Conservation (phyloP, 495 filamentous ascomycete species). For the Annulohypoxylon stygium region DNA sequence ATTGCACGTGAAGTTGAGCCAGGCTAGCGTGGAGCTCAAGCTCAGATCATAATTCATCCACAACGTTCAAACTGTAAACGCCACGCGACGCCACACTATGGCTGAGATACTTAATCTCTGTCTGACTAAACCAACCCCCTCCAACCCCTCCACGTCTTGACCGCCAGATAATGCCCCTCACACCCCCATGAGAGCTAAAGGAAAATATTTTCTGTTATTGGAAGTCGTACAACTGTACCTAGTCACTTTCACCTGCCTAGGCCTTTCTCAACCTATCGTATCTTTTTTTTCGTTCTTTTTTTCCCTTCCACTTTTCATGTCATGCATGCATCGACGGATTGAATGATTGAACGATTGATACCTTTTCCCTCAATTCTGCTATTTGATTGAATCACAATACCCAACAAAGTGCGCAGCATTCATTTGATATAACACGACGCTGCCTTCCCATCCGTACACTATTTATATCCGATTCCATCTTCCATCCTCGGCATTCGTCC, state of each 20-base stretch:
- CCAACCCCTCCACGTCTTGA: slow-evolving; percentile 20
- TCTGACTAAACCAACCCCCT: neutral
- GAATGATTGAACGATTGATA: slow-evolving; percentile 40
- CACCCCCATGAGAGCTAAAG: neutral
- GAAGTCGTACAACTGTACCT: slow-evolving; percentile 13
- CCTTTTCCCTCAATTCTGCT: slow-evolving; percentile 34
- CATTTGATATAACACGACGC: slow-evolving; percentile 4
- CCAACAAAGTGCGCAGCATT: slow-evolving; percentile 26
- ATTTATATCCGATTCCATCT: neutral
- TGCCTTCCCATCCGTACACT: neutral
- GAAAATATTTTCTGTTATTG: slow-evolving; percentile 39
- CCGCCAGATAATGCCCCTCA: slow-evolving; percentile 36
- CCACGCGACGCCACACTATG: too few relatives aligned
- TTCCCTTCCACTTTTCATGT: slow-evolving; percentile 30
- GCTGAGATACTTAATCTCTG: too few relatives aligned
- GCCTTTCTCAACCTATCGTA: slow-evolving; percentile 40
- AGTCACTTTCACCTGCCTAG: slow-evolving; percentile 6
- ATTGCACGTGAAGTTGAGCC: too few relatives aligned
- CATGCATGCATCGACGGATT: slow-evolving; percentile 43
- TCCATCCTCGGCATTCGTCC: neutral
- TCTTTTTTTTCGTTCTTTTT: slow-evolving; percentile 44
- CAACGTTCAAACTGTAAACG: too few relatives aligned
- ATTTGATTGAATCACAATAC: slow-evolving; percentile 43
- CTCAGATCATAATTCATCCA: too few relatives aligned
- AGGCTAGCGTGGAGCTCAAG: too few relatives aligned